Evolutionary conservation across 1,284 basidiomycete species (phyloP).

Genomic region (Melampsora americana): DNA sequence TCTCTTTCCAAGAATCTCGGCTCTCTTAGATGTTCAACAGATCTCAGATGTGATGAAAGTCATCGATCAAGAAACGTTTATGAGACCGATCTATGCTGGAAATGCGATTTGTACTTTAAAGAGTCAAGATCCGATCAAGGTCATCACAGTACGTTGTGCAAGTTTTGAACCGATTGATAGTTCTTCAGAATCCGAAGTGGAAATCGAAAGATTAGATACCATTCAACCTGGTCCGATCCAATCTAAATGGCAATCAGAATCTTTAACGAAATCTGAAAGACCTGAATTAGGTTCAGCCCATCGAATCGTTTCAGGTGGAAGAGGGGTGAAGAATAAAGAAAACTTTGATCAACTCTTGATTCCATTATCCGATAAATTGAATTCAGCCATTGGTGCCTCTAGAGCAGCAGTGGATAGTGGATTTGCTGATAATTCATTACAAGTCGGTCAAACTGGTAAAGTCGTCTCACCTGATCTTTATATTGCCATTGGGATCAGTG

Average conservation of each 20-base stretch:
- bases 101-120: conserved; percentile 94
- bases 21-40: conserved; percentile 67
- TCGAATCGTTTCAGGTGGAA: conserved; percentile 88
- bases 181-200: conserved; percentile 60
- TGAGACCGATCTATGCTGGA: conserved; percentile 94
- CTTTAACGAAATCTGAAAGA: conserved; percentile 80
- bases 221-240: conserved; percentile 59
- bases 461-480: conserved; percentile 79
- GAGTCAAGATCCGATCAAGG: conserved; percentile 75
- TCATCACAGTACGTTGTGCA: conserved; percentile 94
- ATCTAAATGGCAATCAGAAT: conserved; percentile 64
- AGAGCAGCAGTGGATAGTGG: conserved; percentile 97
- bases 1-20: conserved; percentile 79
- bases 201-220: conserved; percentile 63
- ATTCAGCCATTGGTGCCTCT: conserved; percentile 93
- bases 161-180: conserved; percentile 65
- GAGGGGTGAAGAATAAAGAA: conserved; percentile 90
- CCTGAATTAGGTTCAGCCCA: conserved; percentile 86
- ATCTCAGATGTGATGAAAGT: conserved; percentile 91
- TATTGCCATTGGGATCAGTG: conserved; percentile 93
- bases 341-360: conserved; percentile 84
- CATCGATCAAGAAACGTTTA: conserved; percentile 73
- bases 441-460: conserved; percentile 99
- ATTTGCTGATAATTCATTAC: conserved; percentile 95
- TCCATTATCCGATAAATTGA: conserved; percentile 86